A percentile compares a stretch with the other conserved stretches of the same genome.
phyloP scores from a whole-genome alignment of 306 rosid species.

The Calophaca sinica region DNA sequence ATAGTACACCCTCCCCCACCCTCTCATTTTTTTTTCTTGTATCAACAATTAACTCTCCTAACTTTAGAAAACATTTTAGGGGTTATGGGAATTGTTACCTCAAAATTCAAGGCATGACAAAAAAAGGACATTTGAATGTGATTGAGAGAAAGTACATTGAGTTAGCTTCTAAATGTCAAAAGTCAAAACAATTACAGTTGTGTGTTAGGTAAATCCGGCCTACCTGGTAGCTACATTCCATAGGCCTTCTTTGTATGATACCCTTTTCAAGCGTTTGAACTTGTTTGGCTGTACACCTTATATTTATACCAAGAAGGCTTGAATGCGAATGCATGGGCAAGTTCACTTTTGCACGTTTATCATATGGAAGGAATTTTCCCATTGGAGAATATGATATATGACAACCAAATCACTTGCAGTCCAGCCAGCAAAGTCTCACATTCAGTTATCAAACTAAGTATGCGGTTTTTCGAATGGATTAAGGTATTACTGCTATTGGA shows the following conservation, averaged over 20 bases:
- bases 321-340: slow-evolving; percentile 54
- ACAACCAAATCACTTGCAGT: slow-evolving; percentile 39
- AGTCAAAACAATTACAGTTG: slow-evolving; percentile 45
- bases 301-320: slow-evolving; percentile 39
- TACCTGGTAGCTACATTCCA: slow-evolving; percentile 38
- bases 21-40: neutral
- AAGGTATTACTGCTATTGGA: too few relatives aligned
- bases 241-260: slow-evolving; percentile 27
- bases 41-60: neutral
- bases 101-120: slow-evolving; percentile 36
- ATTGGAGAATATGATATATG: neutral
- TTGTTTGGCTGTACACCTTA: slow-evolving; percentile 37
- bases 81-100: slow-evolving; percentile 30
- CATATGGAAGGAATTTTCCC: slow-evolving; percentile 43
- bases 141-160: slow-evolving; percentile 26
- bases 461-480: neutral
- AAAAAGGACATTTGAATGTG: neutral
- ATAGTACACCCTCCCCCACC: neutral
- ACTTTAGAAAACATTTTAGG: neutral
- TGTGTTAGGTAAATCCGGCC: slow-evolving; percentile 50
- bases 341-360: slow-evolving; percentile 48
- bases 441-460: slow-evolving; percentile 30
- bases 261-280: neutral
- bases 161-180: slow-evolving; percentile 38
- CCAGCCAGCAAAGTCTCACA: slow-evolving; percentile 6